A percentile compares a stretch with the other conserved stretches of the same genome.
Conservation (phyloP, 2,329 filamentous ascomycete species). For the Bipolaris oryzae region DNA sequence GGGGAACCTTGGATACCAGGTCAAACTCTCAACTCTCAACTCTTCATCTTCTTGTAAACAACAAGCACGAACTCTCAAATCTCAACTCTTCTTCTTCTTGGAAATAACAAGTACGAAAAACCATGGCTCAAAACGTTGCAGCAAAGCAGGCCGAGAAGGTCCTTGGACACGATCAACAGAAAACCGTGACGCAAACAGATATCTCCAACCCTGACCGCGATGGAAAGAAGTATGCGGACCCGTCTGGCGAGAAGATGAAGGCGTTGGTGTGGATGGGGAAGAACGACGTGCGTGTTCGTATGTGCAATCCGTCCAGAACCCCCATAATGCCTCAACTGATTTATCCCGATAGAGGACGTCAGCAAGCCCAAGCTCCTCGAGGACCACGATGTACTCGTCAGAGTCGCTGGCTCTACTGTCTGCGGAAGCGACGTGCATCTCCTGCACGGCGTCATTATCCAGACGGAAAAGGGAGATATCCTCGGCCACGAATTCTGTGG, state of each 20-base stretch:
- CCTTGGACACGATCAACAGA: not conserved
- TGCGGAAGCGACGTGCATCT: slow-evolving; percentile 67
- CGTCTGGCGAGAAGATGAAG: slow-evolving; percentile 63
- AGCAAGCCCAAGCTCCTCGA: slow-evolving; percentile 75
- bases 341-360: slow-evolving; percentile 61
- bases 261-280: slow-evolving; percentile 83
- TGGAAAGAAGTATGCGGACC: not conserved
- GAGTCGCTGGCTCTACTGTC: slow-evolving; percentile 70
- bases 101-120: not conserved
- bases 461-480: slow-evolving; percentile 58
- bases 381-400: slow-evolving; percentile 76
- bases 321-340: not conserved
- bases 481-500: slow-evolving; percentile 60
- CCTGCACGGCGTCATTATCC: slow-evolving; percentile 53
- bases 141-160: not conserved
- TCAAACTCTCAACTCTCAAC: too few relatives aligned
- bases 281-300: slow-evolving; percentile 65
- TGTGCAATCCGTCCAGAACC: not conserved
- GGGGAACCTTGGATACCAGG: too few relatives aligned
- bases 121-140: not conserved
- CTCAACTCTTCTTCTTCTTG: too few relatives aligned
- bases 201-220: not conserved
- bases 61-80: not conserved
- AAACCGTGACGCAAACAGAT: not conserved
- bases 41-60: too few relatives aligned